Evolutionary conservation across 805 yeast species (phyloP), one percentile per base, ranked within the genome.

Genomic region (Yarrowia alimentaria): DNA sequence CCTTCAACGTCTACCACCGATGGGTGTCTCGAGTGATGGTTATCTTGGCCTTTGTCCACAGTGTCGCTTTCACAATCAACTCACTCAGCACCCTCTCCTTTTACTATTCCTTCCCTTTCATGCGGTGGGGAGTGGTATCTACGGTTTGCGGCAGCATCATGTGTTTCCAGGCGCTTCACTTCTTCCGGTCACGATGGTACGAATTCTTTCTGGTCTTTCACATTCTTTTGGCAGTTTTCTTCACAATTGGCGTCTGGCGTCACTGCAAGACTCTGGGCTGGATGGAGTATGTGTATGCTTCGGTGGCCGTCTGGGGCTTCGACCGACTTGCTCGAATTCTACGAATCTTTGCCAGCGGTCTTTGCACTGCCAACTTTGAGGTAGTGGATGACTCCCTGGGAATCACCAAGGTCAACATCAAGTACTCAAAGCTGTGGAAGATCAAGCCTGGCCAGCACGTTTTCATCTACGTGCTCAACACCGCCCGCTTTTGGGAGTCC

Each of bases 221-320:
- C 60, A 76, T 83, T 43, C 52, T 74, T 1, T 60, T 83, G 35
- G 88, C 80, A 4, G 64, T 72, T 5, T 53, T 72, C 5, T 80
- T 81, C 61, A 67, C 81, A 42, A 70, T 70, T 11, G 76, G 77
- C 45, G 72, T 76, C 49, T 84, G 79, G 77, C 67, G 69, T 30
- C 95, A 86, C 63, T 71, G 80, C 61, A 64, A 52, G 14, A 53
- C 40, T 43, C 22, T 58, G 59, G 67, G 71, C 48, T 76, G 75
- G 1, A 71, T 73, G 57, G 75, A 71, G 52, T 78, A 73, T 67
- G 58, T 74, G 16, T 79, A 76, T 52, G 75, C 79, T 4, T 61
- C 81, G 7, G 72, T 78, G 54, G 81, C 78, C 0, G 70, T 87
- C 7, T 88, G 95, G 95, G 73, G 69, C 1, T 71, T 79, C 56